Evolutionary conservation across 352 stramenopile genomes (phyloP).

Genomic region (Globisporangium middletonii): DNA sequence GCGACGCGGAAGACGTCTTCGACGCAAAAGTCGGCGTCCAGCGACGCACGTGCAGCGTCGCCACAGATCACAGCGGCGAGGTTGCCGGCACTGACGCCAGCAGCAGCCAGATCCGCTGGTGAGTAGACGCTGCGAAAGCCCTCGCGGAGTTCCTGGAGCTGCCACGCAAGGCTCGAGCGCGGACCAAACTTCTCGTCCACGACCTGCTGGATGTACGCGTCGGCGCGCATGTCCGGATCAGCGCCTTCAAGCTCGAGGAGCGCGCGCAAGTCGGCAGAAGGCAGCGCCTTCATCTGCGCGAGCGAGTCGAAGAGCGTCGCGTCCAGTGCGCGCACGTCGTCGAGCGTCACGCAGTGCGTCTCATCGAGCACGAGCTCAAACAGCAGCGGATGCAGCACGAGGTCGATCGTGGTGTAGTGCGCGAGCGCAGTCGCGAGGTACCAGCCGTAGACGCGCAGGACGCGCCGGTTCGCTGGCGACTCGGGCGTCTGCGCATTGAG

Average conservation of each 20-base stretch:
- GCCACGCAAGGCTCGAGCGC: constrained; percentile 39
- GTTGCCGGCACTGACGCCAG: constrained; percentile 22
- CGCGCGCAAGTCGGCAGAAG: constrained; percentile 36
- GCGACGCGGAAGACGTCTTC: constrained; percentile 46
- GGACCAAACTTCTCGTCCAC: constrained; percentile 45
- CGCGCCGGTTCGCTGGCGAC: constrained; percentile 23
- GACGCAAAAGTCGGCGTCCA: constrained; percentile 32
- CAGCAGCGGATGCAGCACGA: constrained; percentile 39
- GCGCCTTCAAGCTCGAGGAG: constrained; percentile 53
- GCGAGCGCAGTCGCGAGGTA: constrained; percentile 48
- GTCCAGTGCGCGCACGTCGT: constrained; percentile 46
- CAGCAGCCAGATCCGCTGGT: constrained; percentile 15
- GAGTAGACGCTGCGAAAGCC: constrained; percentile 44
- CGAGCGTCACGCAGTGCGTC: constrained; percentile 24
- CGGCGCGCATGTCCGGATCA: constrained; percentile 25
- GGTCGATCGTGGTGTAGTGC: constrained; percentile 32
- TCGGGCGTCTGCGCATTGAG: constrained; percentile 42
- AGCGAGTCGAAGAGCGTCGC: constrained; percentile 35
- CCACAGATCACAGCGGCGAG: constrained; percentile 35
- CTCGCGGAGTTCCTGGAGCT: constrained; percentile 30
- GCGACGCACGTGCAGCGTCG: neutral
- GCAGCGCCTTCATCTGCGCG: constrained; percentile 41
- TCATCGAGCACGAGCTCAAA: constrained; percentile 42
- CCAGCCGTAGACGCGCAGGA: constrained; percentile 51
- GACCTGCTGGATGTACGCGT: constrained; percentile 40